Evolutionary conservation across 140 eudicot species (phyloP).

Genomic region (Oenanthe javanica): DNA sequence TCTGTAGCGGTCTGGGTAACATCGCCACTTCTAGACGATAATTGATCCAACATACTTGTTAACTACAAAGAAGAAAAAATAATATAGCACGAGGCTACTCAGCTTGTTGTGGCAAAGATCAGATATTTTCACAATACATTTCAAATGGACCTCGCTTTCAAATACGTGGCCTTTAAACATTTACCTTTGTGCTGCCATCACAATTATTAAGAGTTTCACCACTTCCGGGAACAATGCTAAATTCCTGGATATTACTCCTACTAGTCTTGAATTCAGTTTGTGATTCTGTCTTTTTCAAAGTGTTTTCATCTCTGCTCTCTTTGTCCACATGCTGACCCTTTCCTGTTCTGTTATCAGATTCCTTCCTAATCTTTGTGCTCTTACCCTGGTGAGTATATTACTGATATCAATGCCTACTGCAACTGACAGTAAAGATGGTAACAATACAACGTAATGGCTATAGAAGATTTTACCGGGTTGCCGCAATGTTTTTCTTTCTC

Average conservation of each 20-base stretch:
- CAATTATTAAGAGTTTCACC: slow-evolving; percentile 23
- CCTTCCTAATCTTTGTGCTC: slow-evolving; percentile 32
- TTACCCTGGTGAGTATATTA: slow-evolving; percentile 28
- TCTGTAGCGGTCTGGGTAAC: slow-evolving; percentile 29
- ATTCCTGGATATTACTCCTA: slow-evolving; percentile 18
- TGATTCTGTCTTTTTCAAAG: slow-evolving; percentile 19
- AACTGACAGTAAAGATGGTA: slow-evolving; percentile 7
- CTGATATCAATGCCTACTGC: slow-evolving; percentile 16
- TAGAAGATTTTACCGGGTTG: slow-evolving; percentile 25
- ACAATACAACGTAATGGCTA: neutral
- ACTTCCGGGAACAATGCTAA: slow-evolving; percentile 19
- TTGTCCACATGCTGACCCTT: slow-evolving; percentile 18
- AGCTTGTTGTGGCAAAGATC: slow-evolving; percentile 1
- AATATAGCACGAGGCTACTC: neutral
- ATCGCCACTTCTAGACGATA: slow-evolving; percentile 25
- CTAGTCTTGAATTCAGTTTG: slow-evolving; percentile 14
- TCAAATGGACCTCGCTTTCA: neutral
- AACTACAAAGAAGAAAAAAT: slow-evolving; percentile 23
- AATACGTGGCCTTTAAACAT: neutral
- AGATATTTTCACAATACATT: neutral
- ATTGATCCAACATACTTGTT: slow-evolving; percentile 28
- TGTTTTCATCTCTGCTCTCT: slow-evolving; percentile 23
- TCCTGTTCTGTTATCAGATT: slow-evolving; percentile 19
- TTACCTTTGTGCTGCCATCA: slow-evolving; percentile 47
- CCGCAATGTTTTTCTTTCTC: slow-evolving; percentile 28